Evolutionary conservation across 2,329 filamentous ascomycete genomes (phyloP), one percentile per base, ranked within the genome.

Genomic region (Dactylellina drechsleri): DNA sequence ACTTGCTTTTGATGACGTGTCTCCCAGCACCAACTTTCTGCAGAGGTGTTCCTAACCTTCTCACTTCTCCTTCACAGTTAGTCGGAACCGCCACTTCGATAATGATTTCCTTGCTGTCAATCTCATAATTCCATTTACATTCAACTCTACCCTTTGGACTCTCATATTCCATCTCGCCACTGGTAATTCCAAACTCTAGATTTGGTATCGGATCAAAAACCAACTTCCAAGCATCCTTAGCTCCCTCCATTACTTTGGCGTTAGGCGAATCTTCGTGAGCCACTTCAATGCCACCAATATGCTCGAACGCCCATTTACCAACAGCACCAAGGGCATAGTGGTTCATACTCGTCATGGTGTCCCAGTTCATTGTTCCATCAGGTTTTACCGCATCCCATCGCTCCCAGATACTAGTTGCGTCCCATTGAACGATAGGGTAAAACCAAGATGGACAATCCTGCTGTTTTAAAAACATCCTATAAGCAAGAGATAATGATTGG

Each of bases 261-360:
- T 49, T 60, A 7, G 57, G 57, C 15, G 57, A 60, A 54, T 66
- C 60, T 6, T 61, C 61, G n/a, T 57, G 53, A n/a, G 59, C 54
- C 0, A 82, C 81, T 0, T 80, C 80, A 0, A 85, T 77, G 0
- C 84, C 84, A 1, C 83, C 84, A 13, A 85, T 80, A 3, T 80
- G 81, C 36, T 81, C 79, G 68, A 85, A 83, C 20, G 85, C 81
- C 83, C 84, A 86, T 72, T 84, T 82, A 0, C 82, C 83, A 0
- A 86, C 83, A 0, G 83, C 82, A 0, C 84, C 84, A n/a, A 85
- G 82, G 0, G 84, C 82, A 61, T 86, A 86, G 76, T 86, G 84
- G 31, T 86, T 85, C 76, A 85, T 85, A 16, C 83, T 85, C 0
- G 84, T 85, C 85, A 86, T 86, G 26, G 80, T 77, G 0, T 84